These are phyloP conservation scores for Exophiala dermatitidis DNA, from an alignment of 2,329 filamentous ascomycete species.

Conservation along the genomic window DNA sequence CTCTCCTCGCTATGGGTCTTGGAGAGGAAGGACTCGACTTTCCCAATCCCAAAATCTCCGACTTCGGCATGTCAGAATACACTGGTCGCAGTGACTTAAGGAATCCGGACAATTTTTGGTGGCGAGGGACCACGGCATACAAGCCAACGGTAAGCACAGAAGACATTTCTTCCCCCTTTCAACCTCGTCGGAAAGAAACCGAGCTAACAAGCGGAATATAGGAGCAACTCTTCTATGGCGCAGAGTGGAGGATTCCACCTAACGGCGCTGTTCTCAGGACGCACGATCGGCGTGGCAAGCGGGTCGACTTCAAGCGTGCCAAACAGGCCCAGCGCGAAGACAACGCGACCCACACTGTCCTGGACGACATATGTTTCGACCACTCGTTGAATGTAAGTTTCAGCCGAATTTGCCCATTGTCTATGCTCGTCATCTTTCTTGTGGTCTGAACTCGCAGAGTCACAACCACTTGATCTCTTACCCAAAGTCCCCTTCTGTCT, in stretches of 20 bases:
- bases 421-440: not conserved
- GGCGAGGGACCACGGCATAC: constrained; percentile 6
- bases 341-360: not conserved
- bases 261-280: constrained; percentile 9
- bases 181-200: not conserved
- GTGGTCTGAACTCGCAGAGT: no score
- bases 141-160: constrained; percentile 9
- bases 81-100: not conserved
- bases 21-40: constrained; percentile 7
- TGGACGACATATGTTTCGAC: constrained; percentile 5
- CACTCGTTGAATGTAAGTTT: constrained; percentile 2
- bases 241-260: constrained; percentile 11
- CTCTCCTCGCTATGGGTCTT: constrained; percentile 52
- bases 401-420: not conserved
- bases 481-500: no score
- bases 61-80: constrained; percentile 10
- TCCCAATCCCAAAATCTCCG: constrained; percentile 5
- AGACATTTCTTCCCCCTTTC: not conserved
- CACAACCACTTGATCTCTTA: no score
- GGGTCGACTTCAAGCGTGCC: constrained; percentile 1
- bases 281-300: not conserved
- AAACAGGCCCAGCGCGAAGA: not conserved
- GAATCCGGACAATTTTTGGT: constrained; percentile 9
- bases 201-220: constrained; percentile 4
- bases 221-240: constrained; percentile 16